phyloP scores from a whole-genome alignment of 371 early-diverging fungal genomes.

The Haplosporangium sp. region DNA sequence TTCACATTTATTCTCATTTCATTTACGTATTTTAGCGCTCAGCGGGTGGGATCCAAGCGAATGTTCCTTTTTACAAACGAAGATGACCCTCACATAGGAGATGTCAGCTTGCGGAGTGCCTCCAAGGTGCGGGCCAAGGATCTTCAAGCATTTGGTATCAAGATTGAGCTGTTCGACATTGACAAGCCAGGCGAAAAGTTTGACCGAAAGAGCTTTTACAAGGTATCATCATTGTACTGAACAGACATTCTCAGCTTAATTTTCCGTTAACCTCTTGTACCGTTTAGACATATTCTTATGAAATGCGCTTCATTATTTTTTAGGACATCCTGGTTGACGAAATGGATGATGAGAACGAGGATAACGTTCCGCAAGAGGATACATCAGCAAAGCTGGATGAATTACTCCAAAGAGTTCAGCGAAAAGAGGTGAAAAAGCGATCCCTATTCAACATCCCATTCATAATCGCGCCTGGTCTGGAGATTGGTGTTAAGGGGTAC shows the following conservation, averaged over 20 bases:
- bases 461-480: slow-evolving; percentile 61
- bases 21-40: slow-evolving; percentile 33
- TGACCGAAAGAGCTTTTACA: slow-evolving; percentile 61
- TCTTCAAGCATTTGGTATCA: slow-evolving; percentile 62
- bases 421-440: slow-evolving; percentile 70
- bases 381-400: slow-evolving; percentile 58
- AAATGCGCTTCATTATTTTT: background rate
- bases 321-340: slow-evolving; percentile 40
- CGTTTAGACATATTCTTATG: background rate
- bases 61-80: slow-evolving; percentile 77
- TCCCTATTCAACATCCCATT: slow-evolving; percentile 64
- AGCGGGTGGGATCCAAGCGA: slow-evolving; percentile 66
- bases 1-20: background rate
- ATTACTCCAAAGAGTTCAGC: slow-evolving; percentile 59
- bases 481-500: slow-evolving; percentile 73
- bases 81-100: slow-evolving; percentile 68
- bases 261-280: too few species aligned
- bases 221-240: slow-evolving; percentile 36
- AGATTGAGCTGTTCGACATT: slow-evolving; percentile 68
- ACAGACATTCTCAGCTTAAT: background rate
- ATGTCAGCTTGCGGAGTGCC: slow-evolving; percentile 59
- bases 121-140: slow-evolving; percentile 73
- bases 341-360: slow-evolving; percentile 29
- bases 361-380: slow-evolving; percentile 7
- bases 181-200: slow-evolving; percentile 59